Evolutionary conservation across 192 early-diverging fungal species (phyloP), one percentile per base, ranked within the genome.

Genomic region (Thamnidium elegans): DNA sequence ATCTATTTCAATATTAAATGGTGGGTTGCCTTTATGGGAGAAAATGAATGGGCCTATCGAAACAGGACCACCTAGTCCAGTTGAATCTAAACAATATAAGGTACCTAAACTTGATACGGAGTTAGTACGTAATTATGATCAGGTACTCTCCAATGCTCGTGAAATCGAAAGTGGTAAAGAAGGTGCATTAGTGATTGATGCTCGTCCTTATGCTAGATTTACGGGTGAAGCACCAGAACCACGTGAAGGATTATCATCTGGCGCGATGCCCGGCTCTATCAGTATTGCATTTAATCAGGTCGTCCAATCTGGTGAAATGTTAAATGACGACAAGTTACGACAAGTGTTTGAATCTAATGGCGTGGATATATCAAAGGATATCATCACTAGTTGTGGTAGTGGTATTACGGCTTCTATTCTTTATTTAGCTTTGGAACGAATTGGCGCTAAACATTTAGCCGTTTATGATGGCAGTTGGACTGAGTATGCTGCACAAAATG

Each of bases 391-490:
- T 48, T 97, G 94, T 64, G 94, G 93, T 80, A 92, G 90, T 69
- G 93, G 93, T 20, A 87, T 96, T 14, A 94, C 92, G 0, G 94
- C 94, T 1, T 77, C 90, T 3, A 83, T 88, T n/a, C 63, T 95
- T 0, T 92, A 89, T 70, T 73, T 94, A 66, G 90, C 92, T 0
- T 75, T 94, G 55, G 87, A 92, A 21, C 72, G 81, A 26, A 71
- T 87, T 11, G 92, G 92, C 6, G 80, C 84, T 23, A 64, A 75
- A 45, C 66, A 86, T 21, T 65, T 95, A 8, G 73, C 89, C 7
- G 78, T 95, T 4, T 97, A 89, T 79, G 95, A 97, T 66, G 95
- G 95, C 2, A 89, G 87, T 50, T 97, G 95, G 95, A 85, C 91
- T 7, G 93, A 97, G 55, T 97, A 92, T 69, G 93, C 92, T 20